phyloP scores from a whole-genome alignment of 2,329 filamentous ascomycete species.

The Cercospora canescens region DNA sequence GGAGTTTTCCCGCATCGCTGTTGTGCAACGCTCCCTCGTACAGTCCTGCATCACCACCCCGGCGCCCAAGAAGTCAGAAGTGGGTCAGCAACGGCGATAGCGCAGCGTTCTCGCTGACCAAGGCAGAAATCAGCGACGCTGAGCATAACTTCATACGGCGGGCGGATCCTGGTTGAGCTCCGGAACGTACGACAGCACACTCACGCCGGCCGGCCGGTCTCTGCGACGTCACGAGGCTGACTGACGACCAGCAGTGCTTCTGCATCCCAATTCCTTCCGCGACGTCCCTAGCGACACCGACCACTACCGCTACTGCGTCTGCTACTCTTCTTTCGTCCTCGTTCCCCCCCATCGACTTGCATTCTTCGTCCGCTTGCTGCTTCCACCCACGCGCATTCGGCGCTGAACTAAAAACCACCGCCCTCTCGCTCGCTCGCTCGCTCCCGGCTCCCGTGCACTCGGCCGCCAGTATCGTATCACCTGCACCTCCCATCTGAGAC shows the following conservation, averaged over 20 bases:
- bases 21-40: neutral
- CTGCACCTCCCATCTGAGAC: conserved; percentile 15
- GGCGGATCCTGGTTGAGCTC: neutral
- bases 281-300: neutral
- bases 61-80: neutral
- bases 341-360: neutral
- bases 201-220: neutral
- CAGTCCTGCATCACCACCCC: neutral
- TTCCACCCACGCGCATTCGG: neutral
- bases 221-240: conserved; percentile 1
- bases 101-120: neutral
- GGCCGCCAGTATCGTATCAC: neutral
- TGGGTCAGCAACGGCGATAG: neutral
- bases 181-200: neutral
- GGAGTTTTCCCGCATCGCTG: neutral
- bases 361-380: neutral
- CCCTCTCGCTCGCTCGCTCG: too few relatives aligned
- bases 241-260: neutral
- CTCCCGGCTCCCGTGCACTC: neutral
- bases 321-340: neutral
- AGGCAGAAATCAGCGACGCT: neutral
- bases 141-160: neutral
- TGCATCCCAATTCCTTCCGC: neutral
- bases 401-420: neutral
- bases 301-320: neutral